phyloP scores from a whole-genome alignment of 768 basidiomycete genomes.

The Pleurotus ostreatus region DNA sequence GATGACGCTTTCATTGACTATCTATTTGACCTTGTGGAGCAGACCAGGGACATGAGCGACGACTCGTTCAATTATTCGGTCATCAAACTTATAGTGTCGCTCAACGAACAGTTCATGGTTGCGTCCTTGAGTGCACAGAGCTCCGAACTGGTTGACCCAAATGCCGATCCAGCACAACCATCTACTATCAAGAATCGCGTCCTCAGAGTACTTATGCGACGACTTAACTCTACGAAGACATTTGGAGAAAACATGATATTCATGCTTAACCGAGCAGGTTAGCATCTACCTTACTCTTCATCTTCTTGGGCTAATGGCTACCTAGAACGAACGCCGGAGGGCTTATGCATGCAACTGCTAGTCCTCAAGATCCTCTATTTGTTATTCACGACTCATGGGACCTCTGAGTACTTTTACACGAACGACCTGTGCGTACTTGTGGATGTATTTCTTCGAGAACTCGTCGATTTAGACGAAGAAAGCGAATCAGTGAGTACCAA shows the following conservation, averaged over 20 bases:
- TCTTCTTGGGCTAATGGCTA: too few species aligned
- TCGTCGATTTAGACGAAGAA: slow-evolving; percentile 89
- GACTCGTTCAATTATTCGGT: slow-evolving; percentile 94
- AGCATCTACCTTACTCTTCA: slow-evolving; percentile 22
- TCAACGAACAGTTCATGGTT: slow-evolving; percentile 99
- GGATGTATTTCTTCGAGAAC: slow-evolving; percentile 95
- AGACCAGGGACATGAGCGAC: slow-evolving; percentile 82
- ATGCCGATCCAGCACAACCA: slow-evolving; percentile 10
- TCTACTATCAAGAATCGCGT: slow-evolving; percentile 62
- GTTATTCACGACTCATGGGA: slow-evolving; percentile 89
- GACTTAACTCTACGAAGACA: slow-evolving; percentile 83
- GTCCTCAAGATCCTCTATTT: slow-evolving; percentile 94
- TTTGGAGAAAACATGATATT: slow-evolving; percentile 99
- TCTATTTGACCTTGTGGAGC: slow-evolving; percentile 91
- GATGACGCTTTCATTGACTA: slow-evolving; percentile 81
- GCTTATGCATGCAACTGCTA: slow-evolving; percentile 90
- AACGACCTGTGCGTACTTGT: slow-evolving; percentile 96
- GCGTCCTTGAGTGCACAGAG: slow-evolving; percentile 47
- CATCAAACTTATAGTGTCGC: slow-evolving; percentile 89
- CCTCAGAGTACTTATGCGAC: slow-evolving; percentile 76
- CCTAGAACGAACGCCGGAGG: slow-evolving; percentile 80
- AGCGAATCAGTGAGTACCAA: slow-evolving; percentile 74
- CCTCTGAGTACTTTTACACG: slow-evolving; percentile 96
- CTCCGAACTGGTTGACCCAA: slow-evolving; percentile 14
- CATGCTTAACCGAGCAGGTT: slow-evolving; percentile 94